Evolutionary conservation across 2,329 filamentous ascomycete species (phyloP).

Genomic region (Stromatinia cepivora): DNA sequence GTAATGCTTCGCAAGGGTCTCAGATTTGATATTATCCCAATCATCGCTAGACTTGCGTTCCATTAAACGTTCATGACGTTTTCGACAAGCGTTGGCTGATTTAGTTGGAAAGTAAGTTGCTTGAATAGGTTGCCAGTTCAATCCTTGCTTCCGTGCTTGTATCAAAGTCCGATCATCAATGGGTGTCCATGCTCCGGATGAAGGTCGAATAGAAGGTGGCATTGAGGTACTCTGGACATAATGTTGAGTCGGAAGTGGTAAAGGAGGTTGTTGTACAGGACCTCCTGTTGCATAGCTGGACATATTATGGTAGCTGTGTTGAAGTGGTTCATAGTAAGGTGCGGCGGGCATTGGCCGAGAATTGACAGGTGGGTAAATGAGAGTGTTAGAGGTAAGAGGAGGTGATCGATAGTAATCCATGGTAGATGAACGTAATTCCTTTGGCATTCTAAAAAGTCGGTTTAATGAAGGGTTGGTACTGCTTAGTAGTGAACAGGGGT

Average conservation of each 20-base stretch:
- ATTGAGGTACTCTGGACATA: conserved; percentile 16
- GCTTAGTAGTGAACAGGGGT: neutral
- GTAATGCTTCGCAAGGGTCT: conserved; percentile 74
- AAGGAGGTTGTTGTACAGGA: conserved; percentile 26
- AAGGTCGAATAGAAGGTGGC: conserved; percentile 47
- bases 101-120: conserved; percentile 74
- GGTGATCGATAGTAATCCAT: conserved; percentile 26
- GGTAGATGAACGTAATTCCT: conserved; percentile 10
- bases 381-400: conserved; percentile 17
- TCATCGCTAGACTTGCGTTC: conserved; percentile 61
- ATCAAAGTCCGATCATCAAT: conserved; percentile 75
- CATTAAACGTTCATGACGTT: conserved; percentile 82
- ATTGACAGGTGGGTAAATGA: conserved; percentile 18
- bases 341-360: neutral
- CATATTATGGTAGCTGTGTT: conserved; percentile 21
- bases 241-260: conserved; percentile 24
- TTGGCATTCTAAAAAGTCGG: conserved; percentile 19
- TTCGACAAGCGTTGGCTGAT: conserved; percentile 71
- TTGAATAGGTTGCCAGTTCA: conserved; percentile 84
- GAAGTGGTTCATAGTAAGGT: conserved; percentile 23
- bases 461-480: neutral
- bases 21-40: conserved; percentile 75
- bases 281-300: conserved; percentile 26
- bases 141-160: conserved; percentile 67
- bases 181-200: conserved; percentile 69